phyloP scores from a whole-genome alignment of 2,329 filamentous ascomycete species.

The Aspergillus thermomutatus region DNA sequence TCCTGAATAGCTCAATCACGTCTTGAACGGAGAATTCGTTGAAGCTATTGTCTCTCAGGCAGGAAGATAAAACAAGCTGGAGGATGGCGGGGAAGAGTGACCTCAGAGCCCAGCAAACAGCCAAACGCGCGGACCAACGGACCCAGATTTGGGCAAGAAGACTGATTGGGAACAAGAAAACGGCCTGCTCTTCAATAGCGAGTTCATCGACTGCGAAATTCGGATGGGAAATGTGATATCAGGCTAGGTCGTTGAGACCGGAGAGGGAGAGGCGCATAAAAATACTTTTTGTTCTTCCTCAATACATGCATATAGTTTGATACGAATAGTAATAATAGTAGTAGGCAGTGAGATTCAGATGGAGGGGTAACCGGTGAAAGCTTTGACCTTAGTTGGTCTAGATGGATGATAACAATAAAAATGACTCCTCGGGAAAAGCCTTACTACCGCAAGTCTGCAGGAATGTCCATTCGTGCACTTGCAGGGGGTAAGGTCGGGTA shows the following conservation, averaged over 20 bases:
- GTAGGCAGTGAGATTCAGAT: neutral
- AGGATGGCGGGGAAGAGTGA: slow-evolving; percentile 13
- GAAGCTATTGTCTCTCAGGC: neutral
- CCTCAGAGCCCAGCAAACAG: slow-evolving; percentile 14
- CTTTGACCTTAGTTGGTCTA: neutral
- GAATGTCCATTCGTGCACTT: neutral
- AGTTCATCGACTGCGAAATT: slow-evolving; percentile 20
- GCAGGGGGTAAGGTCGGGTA: too few relatives aligned
- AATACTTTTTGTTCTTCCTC: neutral
- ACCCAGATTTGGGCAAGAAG: slow-evolving; percentile 14
- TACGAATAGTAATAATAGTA: neutral
- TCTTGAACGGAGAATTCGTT: neutral
- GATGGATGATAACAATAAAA: neutral
- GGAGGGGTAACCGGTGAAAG: neutral
- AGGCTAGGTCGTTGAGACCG: slow-evolving; percentile 2
- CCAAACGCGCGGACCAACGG: slow-evolving; percentile 14
- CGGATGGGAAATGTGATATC: neutral
- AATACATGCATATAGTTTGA: neutral
- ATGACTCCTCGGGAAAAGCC: neutral
- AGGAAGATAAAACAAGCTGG: slow-evolving; percentile 1
- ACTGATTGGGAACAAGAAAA: slow-evolving; percentile 2
- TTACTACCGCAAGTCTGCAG: neutral
- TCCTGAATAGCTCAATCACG: neutral
- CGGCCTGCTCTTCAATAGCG: slow-evolving; percentile 26
- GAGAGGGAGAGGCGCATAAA: neutral